phyloP scores from a whole-genome alignment of 306 rosid genomes.

The Mucuna pruriens region DNA sequence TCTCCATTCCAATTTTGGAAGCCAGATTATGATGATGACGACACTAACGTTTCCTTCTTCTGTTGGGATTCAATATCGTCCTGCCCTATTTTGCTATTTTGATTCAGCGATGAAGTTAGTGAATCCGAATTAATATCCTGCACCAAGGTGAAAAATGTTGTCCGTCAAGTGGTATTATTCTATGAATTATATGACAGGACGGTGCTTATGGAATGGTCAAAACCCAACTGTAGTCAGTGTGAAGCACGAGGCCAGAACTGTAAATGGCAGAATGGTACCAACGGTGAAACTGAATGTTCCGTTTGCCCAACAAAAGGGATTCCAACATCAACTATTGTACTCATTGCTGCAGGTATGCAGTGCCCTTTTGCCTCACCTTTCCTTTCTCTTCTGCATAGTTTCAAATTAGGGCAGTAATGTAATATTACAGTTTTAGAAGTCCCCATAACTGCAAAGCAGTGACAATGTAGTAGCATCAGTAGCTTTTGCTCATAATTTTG shows the following conservation, averaged over 20 bases:
- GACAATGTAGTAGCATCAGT: too few relatives aligned
- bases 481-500: background rate
- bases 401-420: background rate
- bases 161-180: background rate
- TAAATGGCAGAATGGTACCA: background rate
- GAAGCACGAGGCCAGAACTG: constrained; percentile 19
- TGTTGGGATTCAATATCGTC: background rate
- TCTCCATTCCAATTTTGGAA: constrained; percentile 3
- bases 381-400: background rate
- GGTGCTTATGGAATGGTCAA: background rate
- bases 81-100: constrained; percentile 14
- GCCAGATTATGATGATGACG: accelerated
- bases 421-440: too few relatives aligned
- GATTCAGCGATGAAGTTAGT: too few relatives aligned
- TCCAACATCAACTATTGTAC: background rate
- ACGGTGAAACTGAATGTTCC: background rate
- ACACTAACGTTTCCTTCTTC: constrained; percentile 28
- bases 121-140: too few relatives aligned
- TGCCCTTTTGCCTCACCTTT: background rate
- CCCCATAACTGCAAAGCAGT: too few relatives aligned
- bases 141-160: background rate
- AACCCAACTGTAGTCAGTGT: background rate
- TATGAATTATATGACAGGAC: too few relatives aligned
- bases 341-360: background rate
- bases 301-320: background rate